Conservation (phyloP, 495 filamentous ascomycete species). For the Penicillium roqueforti region DNA sequence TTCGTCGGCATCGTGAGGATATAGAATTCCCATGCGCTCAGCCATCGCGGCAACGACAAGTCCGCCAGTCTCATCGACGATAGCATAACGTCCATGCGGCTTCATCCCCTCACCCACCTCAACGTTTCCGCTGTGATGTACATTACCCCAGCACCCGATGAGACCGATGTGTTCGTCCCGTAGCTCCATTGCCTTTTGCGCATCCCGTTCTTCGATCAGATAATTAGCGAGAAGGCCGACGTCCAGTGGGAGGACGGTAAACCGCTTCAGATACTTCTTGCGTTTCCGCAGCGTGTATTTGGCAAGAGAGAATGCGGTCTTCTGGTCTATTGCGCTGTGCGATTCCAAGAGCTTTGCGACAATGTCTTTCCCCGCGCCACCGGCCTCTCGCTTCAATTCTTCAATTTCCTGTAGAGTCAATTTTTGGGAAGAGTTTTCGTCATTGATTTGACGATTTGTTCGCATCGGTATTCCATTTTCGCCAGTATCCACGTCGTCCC, state of each 20-base stretch:
- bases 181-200: conserved; percentile 78
- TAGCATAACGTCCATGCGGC: conserved; percentile 72
- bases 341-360: conserved; percentile 81
- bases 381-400: conserved; percentile 74
- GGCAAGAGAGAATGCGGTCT: conserved; percentile 85
- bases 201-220: conserved; percentile 71
- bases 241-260: conserved; percentile 79
- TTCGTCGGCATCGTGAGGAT: conserved; percentile 43
- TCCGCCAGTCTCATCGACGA: conserved; percentile 87
- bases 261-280: conserved; percentile 85
- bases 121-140: conserved; percentile 47
- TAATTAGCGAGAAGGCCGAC: conserved; percentile 67
- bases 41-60: conserved; percentile 83
- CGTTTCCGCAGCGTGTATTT: conserved; percentile 94
- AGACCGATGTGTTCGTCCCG: conserved; percentile 80
- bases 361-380: conserved; percentile 77
- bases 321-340: conserved; percentile 84
- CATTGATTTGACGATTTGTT: conserved; percentile 72
- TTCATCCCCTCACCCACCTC: conserved; percentile 30
- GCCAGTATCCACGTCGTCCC: conserved; percentile 47
- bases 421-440: conserved; percentile 76
- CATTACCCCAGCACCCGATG: conserved; percentile 60
- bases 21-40: conserved; percentile 84
- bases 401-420: conserved; percentile 87
- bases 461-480: conserved; percentile 62